A percentile compares a stretch with the other conserved stretches of the same genome.
phyloP scores from a whole-genome alignment of 495 filamentous ascomycete species.

The Annulohypoxylon nitens region DNA sequence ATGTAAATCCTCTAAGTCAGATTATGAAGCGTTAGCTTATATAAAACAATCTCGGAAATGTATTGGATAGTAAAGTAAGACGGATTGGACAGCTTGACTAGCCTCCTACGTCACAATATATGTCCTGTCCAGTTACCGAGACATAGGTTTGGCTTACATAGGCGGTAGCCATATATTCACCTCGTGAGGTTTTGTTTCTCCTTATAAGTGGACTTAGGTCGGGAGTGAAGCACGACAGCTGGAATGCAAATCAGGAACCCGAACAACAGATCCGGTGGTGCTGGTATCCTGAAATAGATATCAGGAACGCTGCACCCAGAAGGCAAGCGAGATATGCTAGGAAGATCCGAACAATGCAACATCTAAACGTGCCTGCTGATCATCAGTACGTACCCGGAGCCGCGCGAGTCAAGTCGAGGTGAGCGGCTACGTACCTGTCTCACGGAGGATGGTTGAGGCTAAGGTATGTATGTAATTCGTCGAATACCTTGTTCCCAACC shows the following conservation, averaged over 20 bases:
- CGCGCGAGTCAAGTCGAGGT: slow-evolving; percentile 28
- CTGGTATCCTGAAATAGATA: slow-evolving; percentile 40
- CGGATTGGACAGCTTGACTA: slow-evolving; percentile 15
- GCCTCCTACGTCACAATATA: slow-evolving; percentile 32
- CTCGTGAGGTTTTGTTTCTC: slow-evolving; percentile 35
- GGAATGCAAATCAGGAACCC: slow-evolving; percentile 39
- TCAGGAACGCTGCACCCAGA: slow-evolving; percentile 20
- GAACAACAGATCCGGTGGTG: slow-evolving; percentile 23
- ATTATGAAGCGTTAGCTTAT: neutral
- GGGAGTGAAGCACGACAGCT: slow-evolving; percentile 28
- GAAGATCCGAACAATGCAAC: slow-evolving; percentile 46
- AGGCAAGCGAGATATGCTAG: slow-evolving; percentile 46
- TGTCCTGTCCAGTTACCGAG: neutral
- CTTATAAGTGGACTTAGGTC: slow-evolving; percentile 21
- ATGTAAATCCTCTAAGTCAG: neutral
- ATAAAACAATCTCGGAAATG: slow-evolving; percentile 1
- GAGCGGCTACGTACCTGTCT: slow-evolving; percentile 27
- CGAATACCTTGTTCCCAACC: slow-evolving; percentile 27
- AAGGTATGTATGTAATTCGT: slow-evolving; percentile 31
- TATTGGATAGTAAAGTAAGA: neutral
- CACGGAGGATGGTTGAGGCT: neutral
- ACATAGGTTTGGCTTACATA: neutral
- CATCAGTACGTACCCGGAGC: slow-evolving; percentile 29
- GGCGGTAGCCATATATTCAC: neutral
- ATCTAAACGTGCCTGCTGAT: slow-evolving; percentile 47